phyloP scores from a whole-genome alignment of 352 stramenopile species.

The Globisporangium cederbergense region DNA sequence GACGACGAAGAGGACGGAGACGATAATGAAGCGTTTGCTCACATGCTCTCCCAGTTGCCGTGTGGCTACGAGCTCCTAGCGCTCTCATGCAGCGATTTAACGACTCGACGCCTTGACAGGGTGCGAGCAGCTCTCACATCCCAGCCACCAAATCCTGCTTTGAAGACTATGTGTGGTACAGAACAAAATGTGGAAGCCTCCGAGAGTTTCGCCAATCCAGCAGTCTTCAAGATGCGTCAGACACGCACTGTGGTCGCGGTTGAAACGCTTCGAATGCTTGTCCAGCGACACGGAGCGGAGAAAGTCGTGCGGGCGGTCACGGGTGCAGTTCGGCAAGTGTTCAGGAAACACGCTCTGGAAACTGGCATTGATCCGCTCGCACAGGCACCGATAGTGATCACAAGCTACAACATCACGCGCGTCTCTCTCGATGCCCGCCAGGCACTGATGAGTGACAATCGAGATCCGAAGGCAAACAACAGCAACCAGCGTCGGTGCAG shows the following conservation, averaged over 20 bases:
- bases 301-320: constrained; percentile 5
- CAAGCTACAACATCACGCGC: constrained; percentile 17
- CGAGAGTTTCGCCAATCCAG: no score
- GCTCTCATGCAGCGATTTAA: constrained; percentile 7
- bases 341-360: constrained; percentile 10
- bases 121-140: constrained; percentile 10
- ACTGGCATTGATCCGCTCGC: constrained; percentile 13
- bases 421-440: constrained; percentile 7
- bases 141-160: neutral
- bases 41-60: constrained; percentile 13
- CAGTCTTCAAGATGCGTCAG: constrained; percentile 11
- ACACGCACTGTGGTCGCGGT: constrained; percentile 16
- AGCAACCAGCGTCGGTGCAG: neutral
- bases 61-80: constrained; percentile 4
- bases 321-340: constrained; percentile 9
- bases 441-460: neutral
- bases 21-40: constrained; percentile 7
- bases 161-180: neutral
- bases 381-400: constrained; percentile 10
- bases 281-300: constrained; percentile 6
- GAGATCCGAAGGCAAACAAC: neutral
- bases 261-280: constrained; percentile 16
- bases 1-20: neutral
- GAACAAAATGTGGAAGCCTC: neutral
- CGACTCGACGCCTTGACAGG: neutral